Base-by-base conservation (phyloP, 2,329 filamentous ascomycete species). In the Fusarium praegraminearum region DNA sequence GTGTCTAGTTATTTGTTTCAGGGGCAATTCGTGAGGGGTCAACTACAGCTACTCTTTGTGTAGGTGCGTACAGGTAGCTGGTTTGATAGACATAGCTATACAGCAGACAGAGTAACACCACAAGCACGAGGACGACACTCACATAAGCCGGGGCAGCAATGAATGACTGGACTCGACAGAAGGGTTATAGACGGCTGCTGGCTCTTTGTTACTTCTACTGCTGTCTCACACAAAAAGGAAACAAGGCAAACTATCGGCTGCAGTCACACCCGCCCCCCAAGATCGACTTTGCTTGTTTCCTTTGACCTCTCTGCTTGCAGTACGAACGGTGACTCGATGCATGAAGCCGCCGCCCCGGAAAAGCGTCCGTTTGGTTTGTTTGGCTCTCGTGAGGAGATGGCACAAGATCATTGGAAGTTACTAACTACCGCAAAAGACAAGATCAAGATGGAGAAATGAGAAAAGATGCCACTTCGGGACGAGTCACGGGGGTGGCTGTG, bases 401-500 rank as follows among this genome's bases (percentile, higher is more conserved):
- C n/a, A 40, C 47, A 46, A 60, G 44, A 49, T 68, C 51, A 72
- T 70, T 74, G 62, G 57, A 62, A 44, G 33, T 15, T 22, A 16
- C 20, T 52, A 41, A 18, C 16, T 24, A 40, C 36, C 36, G 36
- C n/a, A 16, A 16, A 28, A 38, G 47, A 20, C 33, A 22, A 52
- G 10, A 28, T 20, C 50, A 62, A 58, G 18, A 43, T 54, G 40
- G 63, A 64, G 70, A 62, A 41, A 73, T 63, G 35, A 43, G 26
- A 38, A 13, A 53, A 69, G 57, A 74, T 73, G 54, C 53, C 51
- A 63, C 28, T 52, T 57, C 47, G 41, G 59, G 51, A 64, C 56
- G 59, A 66, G 68, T 74, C 72, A 74, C 68, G 72, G 67, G 69
- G 62, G 18, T 72, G 60, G 59, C 52, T 65, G 69, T 72, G 59